A percentile compares a stretch with the other conserved stretches of the same genome.
phyloP scores from a whole-genome alignment of 305 asterid genomes.

The Fraxinus dipetala region DNA sequence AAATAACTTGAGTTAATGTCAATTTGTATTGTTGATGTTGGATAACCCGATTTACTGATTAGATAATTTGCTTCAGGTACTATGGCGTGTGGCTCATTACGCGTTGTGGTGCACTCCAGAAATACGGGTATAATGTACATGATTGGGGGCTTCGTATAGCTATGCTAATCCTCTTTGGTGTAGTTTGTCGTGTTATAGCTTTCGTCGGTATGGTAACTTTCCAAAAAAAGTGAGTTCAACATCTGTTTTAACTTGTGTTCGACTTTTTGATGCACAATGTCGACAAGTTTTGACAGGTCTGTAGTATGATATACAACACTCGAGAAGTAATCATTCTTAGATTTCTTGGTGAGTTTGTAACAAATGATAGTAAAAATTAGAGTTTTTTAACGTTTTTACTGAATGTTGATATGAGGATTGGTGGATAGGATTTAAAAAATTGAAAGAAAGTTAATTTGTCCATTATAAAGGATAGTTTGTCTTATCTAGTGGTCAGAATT shows the following conservation, averaged over 20 bases:
- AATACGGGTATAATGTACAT: slow-evolving; percentile 60
- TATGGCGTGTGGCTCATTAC: slow-evolving; percentile 94
- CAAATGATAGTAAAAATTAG: neutral
- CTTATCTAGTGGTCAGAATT: neutral
- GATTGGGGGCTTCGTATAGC: slow-evolving; percentile 59
- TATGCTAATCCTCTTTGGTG: slow-evolving; percentile 54
- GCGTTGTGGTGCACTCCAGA: slow-evolving; percentile 68
- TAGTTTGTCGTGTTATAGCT: slow-evolving; percentile 60
- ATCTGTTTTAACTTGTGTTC: neutral
- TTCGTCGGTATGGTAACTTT: slow-evolving; percentile 73
- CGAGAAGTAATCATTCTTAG: neutral
- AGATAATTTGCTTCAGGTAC: slow-evolving; percentile 48
- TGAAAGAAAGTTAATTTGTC: neutral
- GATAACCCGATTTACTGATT: neutral
- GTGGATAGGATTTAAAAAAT: neutral
- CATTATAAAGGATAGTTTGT: too few species aligned
- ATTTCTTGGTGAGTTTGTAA: neutral
- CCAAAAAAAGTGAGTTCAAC: slow-evolving; percentile 54
- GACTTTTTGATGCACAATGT: neutral
- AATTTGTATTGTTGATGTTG: neutral
- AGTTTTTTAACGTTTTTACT: neutral
- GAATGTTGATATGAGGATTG: neutral
- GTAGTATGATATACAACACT: neutral
- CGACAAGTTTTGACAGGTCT: neutral
- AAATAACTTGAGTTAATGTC: neutral